phyloP scores from a whole-genome alignment of 257 asterid species.

The Solanum piurae region DNA sequence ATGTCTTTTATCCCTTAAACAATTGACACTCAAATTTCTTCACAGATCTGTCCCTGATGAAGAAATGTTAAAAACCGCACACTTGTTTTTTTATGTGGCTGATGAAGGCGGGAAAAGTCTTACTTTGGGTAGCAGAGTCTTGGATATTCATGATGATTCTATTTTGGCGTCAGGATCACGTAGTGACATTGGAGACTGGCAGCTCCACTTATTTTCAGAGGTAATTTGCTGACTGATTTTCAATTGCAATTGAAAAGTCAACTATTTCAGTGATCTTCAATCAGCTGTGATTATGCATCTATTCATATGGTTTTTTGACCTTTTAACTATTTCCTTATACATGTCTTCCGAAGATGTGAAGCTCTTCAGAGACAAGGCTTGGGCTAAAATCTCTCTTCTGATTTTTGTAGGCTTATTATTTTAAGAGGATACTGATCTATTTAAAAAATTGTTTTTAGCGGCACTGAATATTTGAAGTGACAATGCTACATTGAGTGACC shows the following conservation, averaged over 20 bases:
- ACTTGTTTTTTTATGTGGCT: conserved; percentile 88
- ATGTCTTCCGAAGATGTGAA: not conserved
- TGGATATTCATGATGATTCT: conserved; percentile 30
- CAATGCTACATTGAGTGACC: not conserved
- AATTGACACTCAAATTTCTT: conserved; percentile 2
- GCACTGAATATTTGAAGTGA: not conserved
- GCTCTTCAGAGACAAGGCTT: not conserved
- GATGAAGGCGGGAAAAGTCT: conserved; percentile 77
- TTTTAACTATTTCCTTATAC: not conserved
- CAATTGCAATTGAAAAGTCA: not conserved
- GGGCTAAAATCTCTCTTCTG: not conserved
- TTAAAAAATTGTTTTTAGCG: not conserved
- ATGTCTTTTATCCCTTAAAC: conserved; percentile 2
- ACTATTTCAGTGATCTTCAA: not conserved
- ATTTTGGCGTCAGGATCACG: conserved; percentile 62
- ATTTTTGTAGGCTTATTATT: not conserved
- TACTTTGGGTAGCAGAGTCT: conserved; percentile 42
- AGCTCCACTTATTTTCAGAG: conserved; percentile 72
- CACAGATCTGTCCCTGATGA: conserved; percentile 30
- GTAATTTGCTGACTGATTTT: conserved; percentile 23
- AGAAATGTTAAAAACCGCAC: conserved; percentile 42
- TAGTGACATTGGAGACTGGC: conserved; percentile 78
- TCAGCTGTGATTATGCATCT: not conserved
- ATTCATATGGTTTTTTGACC: not conserved
- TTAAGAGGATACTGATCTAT: not conserved